Evolutionary conservation across 169 alveolate species (phyloP).

Genomic region (Eimeria tenella): DNA sequence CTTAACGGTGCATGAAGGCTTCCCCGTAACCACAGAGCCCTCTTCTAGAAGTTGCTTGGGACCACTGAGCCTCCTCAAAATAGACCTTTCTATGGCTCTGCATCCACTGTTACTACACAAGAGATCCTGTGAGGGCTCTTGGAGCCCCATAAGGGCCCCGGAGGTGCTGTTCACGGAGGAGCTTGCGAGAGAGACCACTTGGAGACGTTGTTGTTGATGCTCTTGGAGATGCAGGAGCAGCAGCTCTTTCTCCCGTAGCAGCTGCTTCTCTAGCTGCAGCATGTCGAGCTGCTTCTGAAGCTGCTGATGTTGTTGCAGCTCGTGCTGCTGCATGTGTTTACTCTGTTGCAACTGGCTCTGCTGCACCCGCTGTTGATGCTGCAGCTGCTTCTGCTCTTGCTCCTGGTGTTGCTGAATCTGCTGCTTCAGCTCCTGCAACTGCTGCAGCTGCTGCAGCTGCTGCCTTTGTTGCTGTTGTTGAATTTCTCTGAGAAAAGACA

Average conservation of each 20-base stretch:
- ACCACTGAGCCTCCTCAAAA: no score
- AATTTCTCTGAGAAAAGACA: neutral
- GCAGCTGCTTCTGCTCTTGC: slow-evolving; percentile 34
- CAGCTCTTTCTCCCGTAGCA: slow-evolving; percentile 10
- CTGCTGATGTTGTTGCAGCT: slow-evolving; percentile 18
- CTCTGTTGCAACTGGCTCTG: neutral
- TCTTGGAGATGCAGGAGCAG: slow-evolving; percentile 28
- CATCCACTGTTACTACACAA: no score
- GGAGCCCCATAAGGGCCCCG: no score
- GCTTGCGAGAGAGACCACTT: neutral
- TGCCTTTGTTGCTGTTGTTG: neutral
- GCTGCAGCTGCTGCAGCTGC: neutral
- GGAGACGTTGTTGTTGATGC: slow-evolving; percentile 17
- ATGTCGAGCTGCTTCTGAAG: slow-evolving; percentile 4
- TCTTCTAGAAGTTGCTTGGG: no score
- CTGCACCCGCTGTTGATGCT: neutral
- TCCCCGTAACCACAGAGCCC: no score
- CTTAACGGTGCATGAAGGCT: no score
- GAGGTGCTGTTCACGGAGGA: neutral
- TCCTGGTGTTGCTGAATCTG: neutral
- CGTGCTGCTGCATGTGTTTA: neutral
- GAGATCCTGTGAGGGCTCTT: no score
- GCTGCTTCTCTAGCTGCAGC: slow-evolving; percentile 33
- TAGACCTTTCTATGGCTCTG: no score
- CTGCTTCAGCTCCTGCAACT: neutral